A percentile compares a stretch with the other conserved stretches of the same genome.
phyloP scores from a whole-genome alignment of 495 filamentous ascomycete species.

The Hypomontagnella submonticulosa region DNA sequence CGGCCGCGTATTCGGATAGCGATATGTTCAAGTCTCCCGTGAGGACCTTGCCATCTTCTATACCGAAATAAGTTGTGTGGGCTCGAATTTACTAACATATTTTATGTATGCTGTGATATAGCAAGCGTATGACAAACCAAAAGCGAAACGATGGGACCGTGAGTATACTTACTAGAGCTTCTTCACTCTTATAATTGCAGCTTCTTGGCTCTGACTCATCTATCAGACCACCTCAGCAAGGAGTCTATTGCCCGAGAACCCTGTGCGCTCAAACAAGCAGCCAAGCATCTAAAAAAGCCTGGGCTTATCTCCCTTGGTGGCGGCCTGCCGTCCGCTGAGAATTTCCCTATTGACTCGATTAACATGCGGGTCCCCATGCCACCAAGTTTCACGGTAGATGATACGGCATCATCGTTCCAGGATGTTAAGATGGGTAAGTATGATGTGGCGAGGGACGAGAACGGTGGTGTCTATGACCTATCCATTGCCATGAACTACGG shows the following conservation, averaged over 20 bases:
- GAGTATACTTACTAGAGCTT: conserved; percentile 50
- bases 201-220: conserved; percentile 26
- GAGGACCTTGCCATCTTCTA: conserved; percentile 33
- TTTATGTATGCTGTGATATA: conserved; percentile 14
- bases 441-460: conserved; percentile 66
- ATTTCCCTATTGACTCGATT: conserved; percentile 75
- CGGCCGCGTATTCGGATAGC: conserved; percentile 80
- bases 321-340: conserved; percentile 85
- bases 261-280: conserved; percentile 81
- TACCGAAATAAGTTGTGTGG: neutral
- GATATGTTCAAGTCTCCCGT: conserved; percentile 86
- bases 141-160: conserved; percentile 88
- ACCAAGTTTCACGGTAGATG: conserved; percentile 74
- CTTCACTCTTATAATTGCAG: neutral
- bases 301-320: conserved; percentile 90
- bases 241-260: conserved; percentile 67
- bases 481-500: conserved; percentile 89
- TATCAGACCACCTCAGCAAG: conserved; percentile 60
- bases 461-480: conserved; percentile 67
- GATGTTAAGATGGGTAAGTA: conserved; percentile 79
- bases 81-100: conserved; percentile 5
- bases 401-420: conserved; percentile 63
- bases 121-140: conserved; percentile 70
- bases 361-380: conserved; percentile 51
- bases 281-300: conserved; percentile 73